Conservation (phyloP, 176 grass and related monocot species). For the Leersia perrieri region DNA sequence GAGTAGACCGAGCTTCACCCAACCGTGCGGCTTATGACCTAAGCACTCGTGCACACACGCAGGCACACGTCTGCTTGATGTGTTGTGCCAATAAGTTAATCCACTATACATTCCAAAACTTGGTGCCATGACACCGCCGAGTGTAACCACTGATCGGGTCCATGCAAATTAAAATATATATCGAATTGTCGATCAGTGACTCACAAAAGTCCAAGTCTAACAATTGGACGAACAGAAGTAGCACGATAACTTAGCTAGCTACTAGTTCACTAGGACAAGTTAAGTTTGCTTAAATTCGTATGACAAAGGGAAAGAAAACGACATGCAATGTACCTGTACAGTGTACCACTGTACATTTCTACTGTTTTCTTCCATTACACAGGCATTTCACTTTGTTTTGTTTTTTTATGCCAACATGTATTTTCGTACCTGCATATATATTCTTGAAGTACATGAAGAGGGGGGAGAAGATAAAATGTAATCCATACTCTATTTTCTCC, state of each 20-base stretch:
- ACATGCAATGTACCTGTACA: not conserved
- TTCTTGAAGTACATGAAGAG: too few species aligned
- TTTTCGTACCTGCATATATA: not conserved
- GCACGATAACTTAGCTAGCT: not conserved
- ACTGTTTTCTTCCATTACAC: not conserved
- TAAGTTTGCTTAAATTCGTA: not conserved
- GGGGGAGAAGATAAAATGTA: too few species aligned
- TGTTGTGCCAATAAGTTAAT: not conserved
- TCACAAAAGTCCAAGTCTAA: not conserved
- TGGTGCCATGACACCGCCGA: not conserved
- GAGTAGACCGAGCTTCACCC: not conserved
- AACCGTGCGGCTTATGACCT: not conserved
- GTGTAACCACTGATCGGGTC: not conserved
- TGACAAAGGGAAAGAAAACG: not conserved
- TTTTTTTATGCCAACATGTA: not conserved
- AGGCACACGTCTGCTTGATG: not conserved
- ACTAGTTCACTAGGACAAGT: not conserved
- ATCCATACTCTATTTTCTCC: too few species aligned
- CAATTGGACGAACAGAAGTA: not conserved
- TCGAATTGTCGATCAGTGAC: too few species aligned
- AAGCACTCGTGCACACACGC: conserved; percentile 2
- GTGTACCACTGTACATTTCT: not conserved
- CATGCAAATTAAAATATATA: not conserved
- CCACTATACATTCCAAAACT: not conserved
- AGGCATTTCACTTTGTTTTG: not conserved